phyloP scores from a whole-genome alignment of 345 rosid species.

The Syzygium aqueum region DNA sequence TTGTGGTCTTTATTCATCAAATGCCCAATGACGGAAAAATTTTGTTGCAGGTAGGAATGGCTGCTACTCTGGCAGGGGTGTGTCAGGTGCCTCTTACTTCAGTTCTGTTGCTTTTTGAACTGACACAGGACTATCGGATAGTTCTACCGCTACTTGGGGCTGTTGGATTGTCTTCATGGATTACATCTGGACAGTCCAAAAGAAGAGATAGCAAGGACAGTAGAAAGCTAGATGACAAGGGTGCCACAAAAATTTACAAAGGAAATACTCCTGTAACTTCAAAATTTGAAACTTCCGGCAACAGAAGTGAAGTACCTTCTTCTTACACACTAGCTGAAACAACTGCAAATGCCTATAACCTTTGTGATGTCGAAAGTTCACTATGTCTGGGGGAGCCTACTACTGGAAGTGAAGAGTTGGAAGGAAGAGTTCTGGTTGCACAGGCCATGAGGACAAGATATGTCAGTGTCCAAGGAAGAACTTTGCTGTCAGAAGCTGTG shows the following conservation, averaged over 20 bases:
- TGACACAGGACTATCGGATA: conserved; percentile 87
- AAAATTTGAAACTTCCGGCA: conserved; percentile 18
- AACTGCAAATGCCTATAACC: conserved; percentile 30
- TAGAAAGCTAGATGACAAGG: conserved; percentile 21
- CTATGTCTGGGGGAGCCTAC: conserved; percentile 58
- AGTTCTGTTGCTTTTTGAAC: conserved; percentile 78
- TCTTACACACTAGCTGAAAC: conserved; percentile 7
- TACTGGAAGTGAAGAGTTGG: conserved; percentile 27
- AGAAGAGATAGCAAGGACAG: conserved; percentile 42
- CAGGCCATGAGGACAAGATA: conserved; percentile 90
- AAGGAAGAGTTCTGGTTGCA: conserved; percentile 45
- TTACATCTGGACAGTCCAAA: conserved; percentile 70
- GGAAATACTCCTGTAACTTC: conserved; percentile 17
- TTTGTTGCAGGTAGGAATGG: conserved; percentile 85
- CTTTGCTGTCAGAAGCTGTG: conserved; percentile 65
- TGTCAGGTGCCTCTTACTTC: conserved; percentile 98
- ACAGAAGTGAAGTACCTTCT: conserved; percentile 8
- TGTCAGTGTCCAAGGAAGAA: conserved; percentile 54
- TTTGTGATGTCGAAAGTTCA: conserved; percentile 86
- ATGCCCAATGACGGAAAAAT: neutral
- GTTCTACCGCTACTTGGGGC: conserved; percentile 87
- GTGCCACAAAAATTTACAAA: conserved; percentile 18
- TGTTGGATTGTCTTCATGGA: conserved; percentile 90
- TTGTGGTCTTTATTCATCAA: neutral
- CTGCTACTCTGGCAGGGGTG: conserved; percentile 97